Percentiles rank a stretch among this genome's conserved stretches.
These are phyloP conservation scores for Serendipita vermifera DNA, from an alignment of 768 basidiomycete species.

Conservation along the genomic window DNA sequence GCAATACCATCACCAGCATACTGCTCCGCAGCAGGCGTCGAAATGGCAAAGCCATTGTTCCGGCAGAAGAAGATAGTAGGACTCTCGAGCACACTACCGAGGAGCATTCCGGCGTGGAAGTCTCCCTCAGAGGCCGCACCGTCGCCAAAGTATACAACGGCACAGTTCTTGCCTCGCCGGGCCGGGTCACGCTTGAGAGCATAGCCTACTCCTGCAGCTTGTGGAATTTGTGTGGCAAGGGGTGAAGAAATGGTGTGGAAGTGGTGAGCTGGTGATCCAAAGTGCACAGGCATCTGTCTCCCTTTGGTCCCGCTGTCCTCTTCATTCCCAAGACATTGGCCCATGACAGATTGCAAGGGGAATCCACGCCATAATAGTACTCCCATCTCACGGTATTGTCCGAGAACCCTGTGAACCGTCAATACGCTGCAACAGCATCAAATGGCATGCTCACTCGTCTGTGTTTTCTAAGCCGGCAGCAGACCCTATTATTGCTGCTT, in stretches of 20 bases:
- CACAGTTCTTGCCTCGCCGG: constrained; percentile 57
- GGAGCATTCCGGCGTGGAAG: constrained; percentile 81
- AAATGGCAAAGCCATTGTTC: constrained; percentile 91
- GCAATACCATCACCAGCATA: constrained; percentile 90
- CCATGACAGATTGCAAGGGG: constrained; percentile 67
- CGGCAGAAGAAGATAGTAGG: constrained; percentile 64
- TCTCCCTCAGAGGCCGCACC: constrained; percentile 92
- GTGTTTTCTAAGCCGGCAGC: constrained; percentile 70
- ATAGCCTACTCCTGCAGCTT: constrained; percentile 86
- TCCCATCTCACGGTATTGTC: constrained; percentile 91
- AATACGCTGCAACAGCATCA: not conserved
- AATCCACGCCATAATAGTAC: constrained; percentile 84
- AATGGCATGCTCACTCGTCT: constrained; percentile 56
- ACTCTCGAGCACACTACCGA: constrained; percentile 63
- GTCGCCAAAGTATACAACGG: constrained; percentile 86
- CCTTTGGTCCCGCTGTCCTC: constrained; percentile 74
- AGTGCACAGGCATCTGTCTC: constrained; percentile 92
- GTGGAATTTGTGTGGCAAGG: constrained; percentile 86
- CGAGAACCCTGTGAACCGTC: constrained; percentile 47
- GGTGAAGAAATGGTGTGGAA: constrained; percentile 93
- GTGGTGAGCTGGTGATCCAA: constrained; percentile 70
- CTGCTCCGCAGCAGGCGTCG: constrained; percentile 80
- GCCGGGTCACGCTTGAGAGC: constrained; percentile 68
- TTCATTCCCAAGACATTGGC: constrained; percentile 80
- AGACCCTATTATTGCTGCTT: constrained; percentile 79